Evolutionary conservation across 2,329 filamentous ascomycete genomes (phyloP).

Genomic region (Nothomitra cinnamomea): DNA sequence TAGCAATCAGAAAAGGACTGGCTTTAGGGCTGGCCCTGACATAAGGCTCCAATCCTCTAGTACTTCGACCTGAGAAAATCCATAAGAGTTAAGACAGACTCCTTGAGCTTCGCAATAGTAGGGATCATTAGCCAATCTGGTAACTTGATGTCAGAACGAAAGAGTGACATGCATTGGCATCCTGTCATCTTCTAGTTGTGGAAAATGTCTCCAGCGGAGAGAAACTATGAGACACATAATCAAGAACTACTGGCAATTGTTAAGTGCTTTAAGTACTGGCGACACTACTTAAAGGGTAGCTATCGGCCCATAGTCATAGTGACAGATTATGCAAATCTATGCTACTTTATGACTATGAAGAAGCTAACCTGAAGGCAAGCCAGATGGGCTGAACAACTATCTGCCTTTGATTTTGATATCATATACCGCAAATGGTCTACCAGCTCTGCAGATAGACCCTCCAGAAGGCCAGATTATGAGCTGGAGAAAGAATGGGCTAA

Average conservation of each 20-base stretch:
- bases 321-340: slow-evolving; percentile 16
- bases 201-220: slow-evolving; percentile 12
- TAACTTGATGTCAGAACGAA: not conserved
- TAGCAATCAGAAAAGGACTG: no score
- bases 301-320: slow-evolving; percentile 8
- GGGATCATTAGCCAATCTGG: slow-evolving; percentile 10
- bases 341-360: slow-evolving; percentile 16
- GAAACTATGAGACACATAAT: slow-evolving; percentile 9
- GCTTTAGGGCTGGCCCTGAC: slow-evolving; percentile 18
- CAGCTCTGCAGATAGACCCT: slow-evolving; percentile 11
- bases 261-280: slow-evolving; percentile 14
- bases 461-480: slow-evolving; percentile 6
- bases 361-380: slow-evolving; percentile 15
- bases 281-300: slow-evolving; percentile 12
- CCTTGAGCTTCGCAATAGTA: slow-evolving; percentile 9
- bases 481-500: not conserved
- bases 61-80: slow-evolving; percentile 9
- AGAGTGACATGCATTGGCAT: not conserved
- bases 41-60: slow-evolving; percentile 8
- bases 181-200: slow-evolving; percentile 9
- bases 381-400: slow-evolving; percentile 14
- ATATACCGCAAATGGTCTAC: slow-evolving; percentile 12
- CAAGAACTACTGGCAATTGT: slow-evolving; percentile 10
- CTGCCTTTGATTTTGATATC: slow-evolving; percentile 15
- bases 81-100: slow-evolving; percentile 13